phyloP scores from a whole-genome alignment of 805 yeast species.

The Groenewaldozyma salmanticensis region DNA sequence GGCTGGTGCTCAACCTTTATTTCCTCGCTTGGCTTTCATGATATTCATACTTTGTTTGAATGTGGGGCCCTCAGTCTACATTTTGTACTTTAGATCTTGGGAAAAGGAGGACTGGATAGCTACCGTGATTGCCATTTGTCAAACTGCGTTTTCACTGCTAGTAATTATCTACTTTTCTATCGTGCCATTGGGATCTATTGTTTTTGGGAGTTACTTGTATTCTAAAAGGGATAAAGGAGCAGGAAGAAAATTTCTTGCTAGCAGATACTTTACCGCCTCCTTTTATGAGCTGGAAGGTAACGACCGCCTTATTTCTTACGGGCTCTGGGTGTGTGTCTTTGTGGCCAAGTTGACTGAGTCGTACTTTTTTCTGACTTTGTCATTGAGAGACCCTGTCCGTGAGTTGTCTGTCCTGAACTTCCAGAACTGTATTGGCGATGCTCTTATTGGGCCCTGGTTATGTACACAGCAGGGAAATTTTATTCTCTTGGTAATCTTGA shows the following conservation, averaged over 20 bases:
- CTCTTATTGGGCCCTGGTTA: conserved; percentile 69
- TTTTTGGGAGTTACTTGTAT: conserved; percentile 76
- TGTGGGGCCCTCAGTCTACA: conserved; percentile 42
- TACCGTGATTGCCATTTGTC: conserved; percentile 61
- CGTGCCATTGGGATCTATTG: conserved; percentile 94
- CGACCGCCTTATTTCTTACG: conserved; percentile 92
- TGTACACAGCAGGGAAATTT: conserved; percentile 84
- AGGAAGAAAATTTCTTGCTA: conserved; percentile 71
- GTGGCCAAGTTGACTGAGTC: conserved; percentile 86
- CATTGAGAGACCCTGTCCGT: conserved; percentile 92
- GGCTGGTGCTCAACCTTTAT: conserved; percentile 97
- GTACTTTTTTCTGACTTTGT: conserved; percentile 80
- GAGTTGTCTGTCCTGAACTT: conserved; percentile 69
- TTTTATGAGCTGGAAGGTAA: conserved; percentile 74
- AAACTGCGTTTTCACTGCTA: conserved; percentile 77
- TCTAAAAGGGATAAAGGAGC: conserved; percentile 45
- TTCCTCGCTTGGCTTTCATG: conserved; percentile 76
- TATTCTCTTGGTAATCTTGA: conserved; percentile 83
- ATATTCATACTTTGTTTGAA: conserved; percentile 43
- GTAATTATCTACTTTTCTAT: conserved; percentile 82
- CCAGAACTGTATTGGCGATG: conserved; percentile 91
- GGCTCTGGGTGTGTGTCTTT: conserved; percentile 83
- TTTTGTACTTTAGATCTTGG: conserved; percentile 35
- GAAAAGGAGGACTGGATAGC: conserved; percentile 34
- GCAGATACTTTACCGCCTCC: conserved; percentile 92